Percentiles rank a stretch among this genome's conserved stretches.
These are phyloP conservation scores for Gastrolobium villosum DNA, from an alignment of 306 rosid genomes.

Conservation along the genomic window DNA sequence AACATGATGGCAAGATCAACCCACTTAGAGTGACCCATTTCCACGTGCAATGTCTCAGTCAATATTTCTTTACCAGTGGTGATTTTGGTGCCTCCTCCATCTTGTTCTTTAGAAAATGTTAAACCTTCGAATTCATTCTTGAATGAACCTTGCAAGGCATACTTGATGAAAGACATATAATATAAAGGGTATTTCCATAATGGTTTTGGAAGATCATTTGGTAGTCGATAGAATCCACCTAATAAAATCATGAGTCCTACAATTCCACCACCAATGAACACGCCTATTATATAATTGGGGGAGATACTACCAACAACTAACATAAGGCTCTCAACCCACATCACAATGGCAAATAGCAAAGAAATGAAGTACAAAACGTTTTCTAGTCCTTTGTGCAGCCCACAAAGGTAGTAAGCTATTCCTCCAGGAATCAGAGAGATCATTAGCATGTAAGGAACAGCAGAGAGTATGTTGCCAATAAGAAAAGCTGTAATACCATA, in stretches of 20 bases:
- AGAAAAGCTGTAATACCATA: slow-evolving; percentile 57
- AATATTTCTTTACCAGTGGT: slow-evolving; percentile 53
- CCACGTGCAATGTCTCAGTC: slow-evolving; percentile 49
- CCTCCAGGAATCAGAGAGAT: slow-evolving; percentile 61
- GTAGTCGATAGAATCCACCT: slow-evolving; percentile 59
- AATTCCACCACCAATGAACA: slow-evolving; percentile 59
- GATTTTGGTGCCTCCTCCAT: not conserved
- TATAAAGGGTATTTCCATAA: slow-evolving; percentile 64
- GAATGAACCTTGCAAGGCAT: slow-evolving; percentile 62
- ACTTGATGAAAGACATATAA: slow-evolving; percentile 60
- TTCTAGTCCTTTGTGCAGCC: slow-evolving; percentile 54
- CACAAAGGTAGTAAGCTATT: slow-evolving; percentile 52
- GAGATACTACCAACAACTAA: slow-evolving; percentile 60
- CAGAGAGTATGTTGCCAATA: slow-evolving; percentile 60
- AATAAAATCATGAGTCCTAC: slow-evolving; percentile 61
- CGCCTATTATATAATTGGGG: slow-evolving; percentile 56
- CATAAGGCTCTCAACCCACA: slow-evolving; percentile 71
- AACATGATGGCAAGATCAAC: slow-evolving; percentile 59
- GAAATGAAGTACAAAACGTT: slow-evolving; percentile 50
- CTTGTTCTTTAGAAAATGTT: not conserved
- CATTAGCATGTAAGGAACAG: slow-evolving; percentile 54
- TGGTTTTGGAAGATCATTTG: slow-evolving; percentile 53
- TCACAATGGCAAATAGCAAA: slow-evolving; percentile 48
- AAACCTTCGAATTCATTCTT: slow-evolving; percentile 67
- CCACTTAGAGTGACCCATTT: slow-evolving; percentile 69